Conservation (phyloP, 768 basidiomycete genomes). For the Asterophora parasitica region DNA sequence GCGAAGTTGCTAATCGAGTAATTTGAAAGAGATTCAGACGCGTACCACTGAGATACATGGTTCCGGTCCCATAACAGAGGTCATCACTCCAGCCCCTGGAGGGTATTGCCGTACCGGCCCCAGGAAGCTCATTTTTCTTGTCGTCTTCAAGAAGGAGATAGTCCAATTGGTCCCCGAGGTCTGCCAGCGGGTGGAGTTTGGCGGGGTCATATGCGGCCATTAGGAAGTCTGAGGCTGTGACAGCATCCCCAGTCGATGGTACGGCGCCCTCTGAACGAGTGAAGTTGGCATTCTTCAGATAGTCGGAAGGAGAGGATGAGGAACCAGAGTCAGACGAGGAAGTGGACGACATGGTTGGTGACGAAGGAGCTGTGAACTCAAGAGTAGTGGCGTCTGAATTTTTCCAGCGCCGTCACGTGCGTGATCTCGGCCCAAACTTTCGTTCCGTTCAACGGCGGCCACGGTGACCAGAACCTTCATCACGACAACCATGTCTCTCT, state of each 20-base stretch:
- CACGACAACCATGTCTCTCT: slow-evolving; percentile 17
- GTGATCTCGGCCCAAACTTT: neutral
- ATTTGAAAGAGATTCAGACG: slow-evolving; percentile 56
- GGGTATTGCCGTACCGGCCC: slow-evolving; percentile 86
- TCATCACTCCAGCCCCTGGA: slow-evolving; percentile 99
- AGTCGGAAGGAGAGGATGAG: slow-evolving; percentile 41
- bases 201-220: slow-evolving; percentile 86
- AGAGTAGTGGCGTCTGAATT: slow-evolving; percentile 3
- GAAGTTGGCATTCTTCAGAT: slow-evolving; percentile 45
- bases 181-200: slow-evolving; percentile 90
- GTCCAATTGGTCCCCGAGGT: slow-evolving; percentile 89
- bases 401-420: slow-evolving; percentile 15
- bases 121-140: slow-evolving; percentile 87
- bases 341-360: slow-evolving; percentile 28
- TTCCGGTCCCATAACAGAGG: slow-evolving; percentile 97
- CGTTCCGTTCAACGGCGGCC: neutral
- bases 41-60: slow-evolving; percentile 96
- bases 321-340: slow-evolving; percentile 20
- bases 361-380: slow-evolving; percentile 13
- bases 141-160: slow-evolving; percentile 96
- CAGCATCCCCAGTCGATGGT: slow-evolving; percentile 46
- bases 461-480: neutral
- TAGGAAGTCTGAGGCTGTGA: slow-evolving; percentile 85
- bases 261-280: slow-evolving; percentile 35
- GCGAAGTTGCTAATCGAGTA: slow-evolving; percentile 49